Base-by-base conservation (phyloP, 2,329 filamentous ascomycete species). In the Exophiala aquamarina region DNA sequence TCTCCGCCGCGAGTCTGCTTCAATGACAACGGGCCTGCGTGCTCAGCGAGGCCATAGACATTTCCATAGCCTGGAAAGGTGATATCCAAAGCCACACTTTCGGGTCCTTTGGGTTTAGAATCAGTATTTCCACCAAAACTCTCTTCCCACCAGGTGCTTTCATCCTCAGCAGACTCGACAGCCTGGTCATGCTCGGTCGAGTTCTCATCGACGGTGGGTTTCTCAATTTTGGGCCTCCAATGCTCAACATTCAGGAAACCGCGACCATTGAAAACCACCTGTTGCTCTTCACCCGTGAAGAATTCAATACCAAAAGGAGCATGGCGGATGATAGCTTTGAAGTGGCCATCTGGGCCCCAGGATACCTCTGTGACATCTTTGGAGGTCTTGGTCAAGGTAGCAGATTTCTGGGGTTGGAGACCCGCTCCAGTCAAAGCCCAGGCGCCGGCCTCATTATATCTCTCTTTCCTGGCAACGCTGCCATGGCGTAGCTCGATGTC, bases 131-230 rank as follows among this genome's bases (percentile, higher is more conserved):
- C 91, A 55, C 92, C 92, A 67, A 98, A 98, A 0, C 79, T 82
- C 72, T 98, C 93, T 5, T 98, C 93, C 93, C 93, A 98, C 89
- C 90, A 96, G 3, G 91, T 96, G 69, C 84, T 87, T 64, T 96
- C 87, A 56, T 93, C 87, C 55, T 86, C 81, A 11, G 74, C 76
- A 9, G 70, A 61, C 28, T 66, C 63, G 28, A 66, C 53, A 28
- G 61, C 58, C 29, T 68, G 66, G 10, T 70, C 66, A 19, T 72
- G 66, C 41, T 73, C 64, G 8, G 61, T 59, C 20, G 59, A 61
- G 40, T 74, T 71, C 37, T 72, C 66, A 48, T 73, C 67, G 3
- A 64, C 68, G 38, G 70, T 66, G 46, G 69, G 66, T 47, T 60
- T 58, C 44, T 95, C 91, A 13, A 89, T 70, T 77, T 95, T 95